These are phyloP conservation scores for Talaromyces sp. DNA, from an alignment of 2,329 filamentous ascomycete genomes.

Conservation along the genomic window DNA sequence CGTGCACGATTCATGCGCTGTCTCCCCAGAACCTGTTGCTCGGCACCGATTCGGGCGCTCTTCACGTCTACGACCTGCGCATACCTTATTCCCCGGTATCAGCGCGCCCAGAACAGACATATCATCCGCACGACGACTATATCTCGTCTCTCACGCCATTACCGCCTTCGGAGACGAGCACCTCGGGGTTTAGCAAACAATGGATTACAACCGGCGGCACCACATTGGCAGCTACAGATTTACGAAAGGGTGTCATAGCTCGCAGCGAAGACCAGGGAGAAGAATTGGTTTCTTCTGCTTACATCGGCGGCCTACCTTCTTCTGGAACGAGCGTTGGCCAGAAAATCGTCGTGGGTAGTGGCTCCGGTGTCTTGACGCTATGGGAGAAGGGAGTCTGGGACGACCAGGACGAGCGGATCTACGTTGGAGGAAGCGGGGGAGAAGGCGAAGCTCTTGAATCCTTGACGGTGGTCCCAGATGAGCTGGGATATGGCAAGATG, in stretches of 20 bases:
- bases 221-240: constrained; percentile 83
- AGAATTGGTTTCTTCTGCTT: constrained; percentile 76
- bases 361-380: constrained; percentile 76
- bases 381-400: constrained; percentile 97
- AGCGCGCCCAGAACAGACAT: constrained; percentile 68
- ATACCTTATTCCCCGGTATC: constrained; percentile 51
- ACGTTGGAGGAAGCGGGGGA: constrained; percentile 59
- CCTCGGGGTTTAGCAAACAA: constrained; percentile 86
- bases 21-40: constrained; percentile 85
- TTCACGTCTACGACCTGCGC: constrained; percentile 84
- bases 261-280: constrained; percentile 94
- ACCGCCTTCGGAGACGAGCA: constrained; percentile 73
- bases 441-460: constrained; percentile 77
- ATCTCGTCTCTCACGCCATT: constrained; percentile 83
- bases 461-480: constrained; percentile 67
- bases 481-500: constrained; percentile 59
- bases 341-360: constrained; percentile 72
- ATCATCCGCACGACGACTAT: constrained; percentile 87
- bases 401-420: constrained; percentile 85
- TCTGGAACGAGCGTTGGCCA: constrained; percentile 64
- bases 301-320: constrained; percentile 71
- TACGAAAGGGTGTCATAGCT: constrained; percentile 78
- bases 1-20: constrained; percentile 55
- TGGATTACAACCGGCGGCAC: constrained; percentile 92
- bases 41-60: constrained; percentile 80